A percentile compares a stretch with the other conserved stretches of the same genome.
Conservation (phyloP, 305 asterid species). For the Fraxinus velutina region DNA sequence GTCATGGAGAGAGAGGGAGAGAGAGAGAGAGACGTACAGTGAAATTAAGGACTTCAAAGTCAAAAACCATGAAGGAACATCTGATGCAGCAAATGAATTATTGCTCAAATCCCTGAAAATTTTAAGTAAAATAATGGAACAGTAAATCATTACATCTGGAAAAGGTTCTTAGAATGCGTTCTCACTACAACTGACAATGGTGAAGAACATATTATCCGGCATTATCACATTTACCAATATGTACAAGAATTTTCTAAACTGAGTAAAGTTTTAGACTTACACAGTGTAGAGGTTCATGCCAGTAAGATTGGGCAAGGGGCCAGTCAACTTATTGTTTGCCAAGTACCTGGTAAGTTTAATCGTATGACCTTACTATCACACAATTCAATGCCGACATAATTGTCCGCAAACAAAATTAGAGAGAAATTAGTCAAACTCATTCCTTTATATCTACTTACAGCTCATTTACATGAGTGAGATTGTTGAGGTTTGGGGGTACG, state of each 20-base stretch:
- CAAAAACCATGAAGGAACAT: constrained; percentile 59
- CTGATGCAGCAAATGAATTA: constrained; percentile 49
- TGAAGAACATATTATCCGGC: background rate
- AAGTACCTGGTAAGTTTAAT: constrained; percentile 44
- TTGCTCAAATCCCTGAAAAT: constrained; percentile 81
- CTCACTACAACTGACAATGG: background rate
- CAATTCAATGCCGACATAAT: background rate
- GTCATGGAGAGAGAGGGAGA: background rate
- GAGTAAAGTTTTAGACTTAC: constrained; percentile 27
- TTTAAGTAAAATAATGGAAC: background rate
- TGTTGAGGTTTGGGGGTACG: constrained; percentile 65
- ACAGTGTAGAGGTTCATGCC: constrained; percentile 57
- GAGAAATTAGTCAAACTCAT: background rate
- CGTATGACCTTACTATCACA: background rate
- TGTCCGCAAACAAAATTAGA: background rate
- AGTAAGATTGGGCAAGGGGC: constrained; percentile 63
- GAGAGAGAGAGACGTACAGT: constrained; percentile 39
- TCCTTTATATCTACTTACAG: constrained; percentile 47
- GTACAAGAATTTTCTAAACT: background rate
- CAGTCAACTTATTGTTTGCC: constrained; percentile 62
- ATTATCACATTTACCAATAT: background rate
- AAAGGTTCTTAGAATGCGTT: background rate
- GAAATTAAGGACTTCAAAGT: constrained; percentile 52
- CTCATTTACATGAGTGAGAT: constrained; percentile 46
- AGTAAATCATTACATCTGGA: background rate